Percentiles rank a stretch among this genome's conserved stretches.
Evolutionary conservation across 2,329 filamentous ascomycete genomes (phyloP).

Genomic region (Ascochyta rabiei): DNA sequence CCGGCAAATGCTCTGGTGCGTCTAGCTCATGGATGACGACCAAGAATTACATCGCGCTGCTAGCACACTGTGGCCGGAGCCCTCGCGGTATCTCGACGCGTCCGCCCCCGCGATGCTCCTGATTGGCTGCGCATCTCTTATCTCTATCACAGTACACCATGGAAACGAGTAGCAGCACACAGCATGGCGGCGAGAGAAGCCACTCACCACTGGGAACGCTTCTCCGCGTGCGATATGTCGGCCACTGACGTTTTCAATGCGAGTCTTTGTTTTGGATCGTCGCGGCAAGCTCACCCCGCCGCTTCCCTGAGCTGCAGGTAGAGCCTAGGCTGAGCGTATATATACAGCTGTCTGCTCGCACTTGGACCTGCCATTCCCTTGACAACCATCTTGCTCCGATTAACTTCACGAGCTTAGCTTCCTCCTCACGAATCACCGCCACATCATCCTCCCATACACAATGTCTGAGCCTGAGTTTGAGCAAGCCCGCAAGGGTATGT

Average conservation of each 20-base stretch:
- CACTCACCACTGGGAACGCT: slow-evolving; percentile 55
- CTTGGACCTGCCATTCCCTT: slow-evolving; percentile 10
- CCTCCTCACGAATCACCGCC: slow-evolving; percentile 10
- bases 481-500: slow-evolving; percentile 92
- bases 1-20: slow-evolving; percentile 21
- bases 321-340: slow-evolving; percentile 26
- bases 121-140: slow-evolving; percentile 43
- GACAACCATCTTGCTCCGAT: slow-evolving; percentile 15
- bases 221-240: slow-evolving; percentile 63
- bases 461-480: slow-evolving; percentile 99
- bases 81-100: slow-evolving; percentile 31
- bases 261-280: slow-evolving; percentile 28
- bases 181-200: slow-evolving; percentile 22
- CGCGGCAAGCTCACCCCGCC: slow-evolving; percentile 26
- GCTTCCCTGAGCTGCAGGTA: slow-evolving; percentile 20
- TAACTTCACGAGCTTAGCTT: slow-evolving; percentile 17
- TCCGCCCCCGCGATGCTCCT: slow-evolving; percentile 27
- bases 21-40: slow-evolving; percentile 28
- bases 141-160: slow-evolving; percentile 43
- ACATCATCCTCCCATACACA: slow-evolving; percentile 24
- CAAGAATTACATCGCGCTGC: slow-evolving; percentile 32
- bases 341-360: slow-evolving; percentile 33
- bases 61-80: slow-evolving; percentile 25
- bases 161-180: slow-evolving; percentile 38
- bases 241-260: slow-evolving; percentile 72